Conservation (phyloP, 1,284 basidiomycete species). For the Serendipita sp. region DNA sequence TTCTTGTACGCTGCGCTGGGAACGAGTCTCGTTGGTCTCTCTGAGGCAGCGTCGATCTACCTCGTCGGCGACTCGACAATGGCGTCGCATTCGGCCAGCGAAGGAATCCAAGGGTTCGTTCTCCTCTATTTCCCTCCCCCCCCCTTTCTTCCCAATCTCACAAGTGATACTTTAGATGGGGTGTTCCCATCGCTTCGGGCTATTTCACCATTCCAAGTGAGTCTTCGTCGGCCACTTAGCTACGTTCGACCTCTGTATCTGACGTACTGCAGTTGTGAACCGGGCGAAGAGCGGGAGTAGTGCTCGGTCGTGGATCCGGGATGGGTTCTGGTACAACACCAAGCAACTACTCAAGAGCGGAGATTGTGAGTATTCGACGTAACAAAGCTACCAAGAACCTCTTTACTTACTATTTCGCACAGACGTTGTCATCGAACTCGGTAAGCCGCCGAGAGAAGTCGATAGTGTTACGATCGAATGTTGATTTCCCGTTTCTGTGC, state of each 20-base stretch:
- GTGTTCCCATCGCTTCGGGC: background rate
- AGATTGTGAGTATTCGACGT: constrained; percentile 8
- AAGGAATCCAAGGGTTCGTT: too few relatives aligned
- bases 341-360: constrained; percentile 7
- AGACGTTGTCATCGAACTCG: constrained; percentile 12
- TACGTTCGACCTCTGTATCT: background rate
- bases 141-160: background rate
- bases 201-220: background rate
- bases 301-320: constrained; percentile 33
- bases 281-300: constrained; percentile 25
- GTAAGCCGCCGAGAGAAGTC: background rate
- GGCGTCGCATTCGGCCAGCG: too few relatives aligned
- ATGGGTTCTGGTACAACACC: constrained; percentile 21
- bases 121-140: too few relatives aligned
- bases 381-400: too few relatives aligned
- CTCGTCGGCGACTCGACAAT: too few relatives aligned
- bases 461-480: too few relatives aligned
- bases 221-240: too few relatives aligned
- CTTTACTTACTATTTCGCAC: too few relatives aligned
- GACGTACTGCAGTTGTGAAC: background rate
- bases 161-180: background rate
- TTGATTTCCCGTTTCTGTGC: background rate
- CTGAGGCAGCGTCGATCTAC: too few relatives aligned
- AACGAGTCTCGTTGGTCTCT: too few relatives aligned
- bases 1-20: too few relatives aligned